Evolutionary conservation across 2,329 filamentous ascomycete species (phyloP), one percentile per base, ranked within the genome.

Genomic region (Xylaria hypoxylon): DNA sequence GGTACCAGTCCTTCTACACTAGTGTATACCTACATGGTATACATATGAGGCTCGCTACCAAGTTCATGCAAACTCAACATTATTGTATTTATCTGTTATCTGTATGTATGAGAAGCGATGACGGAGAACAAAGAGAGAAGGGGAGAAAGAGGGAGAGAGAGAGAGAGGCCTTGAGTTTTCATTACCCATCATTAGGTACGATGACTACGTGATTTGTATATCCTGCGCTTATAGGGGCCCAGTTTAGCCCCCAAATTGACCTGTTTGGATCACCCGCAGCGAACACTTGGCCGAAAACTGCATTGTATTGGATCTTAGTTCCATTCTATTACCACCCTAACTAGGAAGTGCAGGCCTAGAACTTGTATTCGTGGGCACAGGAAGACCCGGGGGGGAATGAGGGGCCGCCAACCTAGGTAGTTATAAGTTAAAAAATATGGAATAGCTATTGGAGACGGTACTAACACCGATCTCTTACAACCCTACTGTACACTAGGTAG

Each of bases 321-420:
- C 52, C 53, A 63, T 69, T 65, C 13, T 35, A 45, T 59, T 62
- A 59, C 64, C 50, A 61, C 52, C 38, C 57, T 52, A 28, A 44
- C 62, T 38, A 33, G 51, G 44, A 35, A 56, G 31, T 44, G 52
- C 63, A 35, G 59, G 63, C 58, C 68, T 67, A 67, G 63, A 68
- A 64, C 67, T 52, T 28, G 55, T 5, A 40, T 50, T 44, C 26
- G 31, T 31, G 31, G 22, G 31, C 38, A 26, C 10, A n/a, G 17
- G 38, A n/a, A 24, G 60, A 50, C 38, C 33, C 26, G 44, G 51
- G 40, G 26, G 35, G 28, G 28, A 8, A 8, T 1, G 28, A 38
- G 35, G 35, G 35, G 35, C 35, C 35, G 35, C 28, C 28, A n/a
- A n/a, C n/a, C n/a, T n/a, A 31, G 28, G 28, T 31, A 31, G 28